Base-by-base conservation (phyloP, 805 yeast genomes). In the Spathaspora arborariae region DNA sequence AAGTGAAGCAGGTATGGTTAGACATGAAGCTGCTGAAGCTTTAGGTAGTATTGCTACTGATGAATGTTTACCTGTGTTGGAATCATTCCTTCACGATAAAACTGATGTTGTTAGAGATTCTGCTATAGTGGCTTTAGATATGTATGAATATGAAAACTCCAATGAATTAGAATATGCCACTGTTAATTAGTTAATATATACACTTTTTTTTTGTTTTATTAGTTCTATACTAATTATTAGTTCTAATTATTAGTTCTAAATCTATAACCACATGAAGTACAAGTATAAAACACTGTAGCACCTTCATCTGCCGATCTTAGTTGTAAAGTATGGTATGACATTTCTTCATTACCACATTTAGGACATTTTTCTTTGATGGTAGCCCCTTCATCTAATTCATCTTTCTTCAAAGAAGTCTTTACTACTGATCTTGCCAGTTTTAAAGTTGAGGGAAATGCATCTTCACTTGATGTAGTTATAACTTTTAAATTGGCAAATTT, bases 21-120 rank as follows among this genome's bases (percentile, higher is more conserved):
- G 99, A 72, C 99, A 94, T 64, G 99, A 94, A 72, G 99, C 98
- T 48, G 99, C 98, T 20, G 99, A 94, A 72, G 99, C 99, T 20
- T 77, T 95, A 58, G 99, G 99, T 21, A 81, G 96, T 22, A 94
- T 94, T 63, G 98, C 97, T 21, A 88, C 97, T 8, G 96, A 88
- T 59, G 97, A 92, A 49, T 96, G 92, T 34, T 76, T 92, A 54
- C 97, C 97, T 13, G 85, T 94, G 30, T 79, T 95, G 60, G 79
- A 86, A 64, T 72, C 82, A 39, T 87, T 87, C 65, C 77, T 91
- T 58, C 74, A 80, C 55, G 99, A 94, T 64, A 75, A 80, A 50
- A 97, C 88, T 57, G 80, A 76, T 47, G 99, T 94, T 35, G 99
- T 94, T 44, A 83, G 97, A 64, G 98, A 94, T 65, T 86, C 96